Base-by-base conservation (phyloP, 352 stramenopile species). In the Globisporangium orthogonon region DNA sequence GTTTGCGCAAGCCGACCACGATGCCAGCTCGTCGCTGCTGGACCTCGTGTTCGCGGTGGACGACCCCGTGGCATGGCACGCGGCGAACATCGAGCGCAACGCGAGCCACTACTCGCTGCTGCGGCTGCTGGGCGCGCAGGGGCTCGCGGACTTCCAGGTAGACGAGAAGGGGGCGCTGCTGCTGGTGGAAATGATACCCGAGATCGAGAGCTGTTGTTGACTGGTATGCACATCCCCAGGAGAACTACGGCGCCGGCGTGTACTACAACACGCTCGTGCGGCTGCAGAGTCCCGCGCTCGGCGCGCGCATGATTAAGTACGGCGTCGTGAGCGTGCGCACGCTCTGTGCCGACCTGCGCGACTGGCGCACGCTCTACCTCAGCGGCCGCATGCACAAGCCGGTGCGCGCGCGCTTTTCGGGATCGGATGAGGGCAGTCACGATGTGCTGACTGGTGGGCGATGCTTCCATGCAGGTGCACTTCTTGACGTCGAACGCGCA, bases 181-280 rank as follows among this genome's bases (percentile, higher is more conserved):
- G 23, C 23, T 23, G 1, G 23, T 23, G 23, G 23, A 37, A 9
- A 37, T 37, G 31, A 37, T 9, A 9, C 1, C 1, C 6, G 31
- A 6, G 31, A 37, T 10, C 2, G 31, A 37, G 31, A 37, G 31
- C 6, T 37, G 31, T 37, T 37, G 31, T 9, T 37, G 31, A 37
- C 15, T 40, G 40, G 23, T 46, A 35, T 43, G 23, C 13, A 41
- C 30, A 33, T 40, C 13, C 48, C 14, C 51, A 83, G 68, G 73
- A 91, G 40, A 87, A 89, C 18, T 87, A 87, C 40, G 85, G 85
- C 44, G 85, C 85, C 4, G 82, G 79, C 1, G 60, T 92, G 9
- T 95, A 95, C 63, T 95, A 93, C 71, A 95, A 95, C 51, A 93
- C 85, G 7, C 68, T 93, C 73, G 77, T 90, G 55, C 76, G 76